phyloP scores from a whole-genome alignment of 1,139 yeast species.

The Lodderomyces oxycetoniae region DNA sequence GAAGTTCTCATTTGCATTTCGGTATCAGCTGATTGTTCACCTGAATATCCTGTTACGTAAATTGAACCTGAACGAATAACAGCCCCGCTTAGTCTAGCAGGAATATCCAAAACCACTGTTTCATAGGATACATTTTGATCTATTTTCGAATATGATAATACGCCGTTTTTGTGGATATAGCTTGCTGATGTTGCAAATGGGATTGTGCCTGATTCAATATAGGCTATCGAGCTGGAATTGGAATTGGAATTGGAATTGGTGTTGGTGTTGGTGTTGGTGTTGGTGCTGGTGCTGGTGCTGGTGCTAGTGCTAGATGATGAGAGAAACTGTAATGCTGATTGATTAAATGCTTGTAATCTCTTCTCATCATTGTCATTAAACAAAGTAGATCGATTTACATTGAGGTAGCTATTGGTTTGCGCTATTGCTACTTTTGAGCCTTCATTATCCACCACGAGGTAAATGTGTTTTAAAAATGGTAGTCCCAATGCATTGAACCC shows the following conservation, averaged over 20 bases:
- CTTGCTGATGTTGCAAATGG: constrained; percentile 33
- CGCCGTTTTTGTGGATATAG: constrained; percentile 1
- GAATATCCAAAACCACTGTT: constrained; percentile 22
- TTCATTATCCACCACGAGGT: constrained; percentile 65
- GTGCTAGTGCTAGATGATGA: not conserved
- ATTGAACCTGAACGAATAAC: constrained; percentile 31
- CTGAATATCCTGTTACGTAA: constrained; percentile 18
- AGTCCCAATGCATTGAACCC: constrained; percentile 63
- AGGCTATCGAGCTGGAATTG: constrained; percentile 19
- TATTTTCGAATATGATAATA: constrained; percentile 14
- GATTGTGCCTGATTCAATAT: constrained; percentile 29
- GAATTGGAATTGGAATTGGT: not conserved
- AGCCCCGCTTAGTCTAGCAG: constrained; percentile 34
- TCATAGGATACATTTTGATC: constrained; percentile 11
- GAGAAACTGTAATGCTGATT: not conserved
- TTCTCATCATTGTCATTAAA: not conserved
- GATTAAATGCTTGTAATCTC: not conserved
- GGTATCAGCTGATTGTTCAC: no score
- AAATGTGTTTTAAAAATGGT: constrained; percentile 52
- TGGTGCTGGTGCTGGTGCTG: constrained; percentile 1
- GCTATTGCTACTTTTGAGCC: constrained; percentile 52
- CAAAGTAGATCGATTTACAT: constrained; percentile 7
- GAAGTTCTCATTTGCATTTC: no score
- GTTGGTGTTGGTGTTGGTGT: not conserved
- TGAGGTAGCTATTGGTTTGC: constrained; percentile 16